Evolutionary conservation across 495 filamentous ascomycete species (phyloP).

Genomic region (Parachaetomium inaequale): DNA sequence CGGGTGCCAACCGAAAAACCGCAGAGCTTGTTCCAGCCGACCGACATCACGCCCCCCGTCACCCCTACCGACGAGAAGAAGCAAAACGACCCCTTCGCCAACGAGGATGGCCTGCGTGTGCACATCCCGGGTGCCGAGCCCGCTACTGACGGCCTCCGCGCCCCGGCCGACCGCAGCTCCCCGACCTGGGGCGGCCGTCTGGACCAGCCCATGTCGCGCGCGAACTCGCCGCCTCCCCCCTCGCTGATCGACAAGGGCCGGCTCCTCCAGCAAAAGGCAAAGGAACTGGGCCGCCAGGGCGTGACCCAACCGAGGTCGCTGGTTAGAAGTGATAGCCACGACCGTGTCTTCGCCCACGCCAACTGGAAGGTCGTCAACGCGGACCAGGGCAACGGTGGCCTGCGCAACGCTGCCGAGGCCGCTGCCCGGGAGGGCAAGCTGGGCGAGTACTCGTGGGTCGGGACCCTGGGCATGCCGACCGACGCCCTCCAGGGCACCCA

Average conservation of each 20-base stretch:
- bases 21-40: slow-evolving; percentile 45
- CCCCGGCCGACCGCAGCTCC: slow-evolving; percentile 60
- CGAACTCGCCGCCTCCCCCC: slow-evolving; percentile 63
- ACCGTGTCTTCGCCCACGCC: slow-evolving; percentile 61
- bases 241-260: slow-evolving; percentile 62
- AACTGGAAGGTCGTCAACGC: slow-evolving; percentile 81
- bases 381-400: slow-evolving; percentile 85
- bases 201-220: slow-evolving; percentile 72
- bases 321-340: slow-evolving; percentile 52
- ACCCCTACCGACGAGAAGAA: slow-evolving; percentile 60
- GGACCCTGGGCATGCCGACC: slow-evolving; percentile 87
- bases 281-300: slow-evolving; percentile 46
- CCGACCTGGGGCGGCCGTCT: slow-evolving; percentile 65
- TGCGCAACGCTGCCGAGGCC: slow-evolving; percentile 80
- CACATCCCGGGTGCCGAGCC: slow-evolving; percentile 37
- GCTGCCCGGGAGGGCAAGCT: slow-evolving; percentile 60
- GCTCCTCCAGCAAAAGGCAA: slow-evolving; percentile 52
- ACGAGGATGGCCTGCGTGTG: slow-evolving; percentile 48
- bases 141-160: slow-evolving; percentile 34
- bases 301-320: slow-evolving; percentile 44
- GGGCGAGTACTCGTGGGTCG: slow-evolving; percentile 77
- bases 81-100: slow-evolving; percentile 56
- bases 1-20: slow-evolving; percentile 34
- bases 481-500: slow-evolving; percentile 66
- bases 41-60: slow-evolving; percentile 46